Conservation (phyloP, 495 filamentous ascomycete species). For the Ramalina intermedia region DNA sequence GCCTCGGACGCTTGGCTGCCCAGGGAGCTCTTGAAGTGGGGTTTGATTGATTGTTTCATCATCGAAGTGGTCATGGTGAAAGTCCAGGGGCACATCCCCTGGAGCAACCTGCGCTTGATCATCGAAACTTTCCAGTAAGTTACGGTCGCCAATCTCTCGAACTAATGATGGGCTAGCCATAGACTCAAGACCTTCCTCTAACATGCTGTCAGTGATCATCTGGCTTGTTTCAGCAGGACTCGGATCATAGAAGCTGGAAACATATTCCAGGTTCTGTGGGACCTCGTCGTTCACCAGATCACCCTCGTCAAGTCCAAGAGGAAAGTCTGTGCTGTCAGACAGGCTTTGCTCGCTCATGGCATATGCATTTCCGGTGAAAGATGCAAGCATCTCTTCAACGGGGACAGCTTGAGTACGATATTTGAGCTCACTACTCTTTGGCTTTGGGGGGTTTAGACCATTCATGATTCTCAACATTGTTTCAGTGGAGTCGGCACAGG, state of each 20-base stretch:
- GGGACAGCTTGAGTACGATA: constrained; percentile 81
- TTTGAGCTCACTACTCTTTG: constrained; percentile 64
- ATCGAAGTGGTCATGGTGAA: constrained; percentile 73
- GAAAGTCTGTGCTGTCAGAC: constrained; percentile 1
- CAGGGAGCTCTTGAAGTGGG: too few relatives aligned
- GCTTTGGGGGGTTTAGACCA: constrained; percentile 66
- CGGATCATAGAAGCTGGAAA: constrained; percentile 47
- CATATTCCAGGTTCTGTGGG: constrained; percentile 38
- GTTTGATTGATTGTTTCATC: constrained; percentile 29
- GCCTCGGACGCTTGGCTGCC: too few relatives aligned
- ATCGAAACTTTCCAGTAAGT: constrained; percentile 49
- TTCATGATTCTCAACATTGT: constrained; percentile 72
- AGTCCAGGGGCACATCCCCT: constrained; percentile 39
- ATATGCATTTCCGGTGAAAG: constrained; percentile 76
- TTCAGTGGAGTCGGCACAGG: constrained; percentile 93
- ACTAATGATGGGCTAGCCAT: constrained; percentile 22
- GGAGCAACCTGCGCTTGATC: constrained; percentile 39
- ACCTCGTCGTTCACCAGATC: constrained; percentile 35
- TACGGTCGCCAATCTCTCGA: constrained; percentile 40
- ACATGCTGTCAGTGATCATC: constrained; percentile 32
- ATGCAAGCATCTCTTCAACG: constrained; percentile 75
- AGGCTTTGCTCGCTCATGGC: constrained; percentile 17
- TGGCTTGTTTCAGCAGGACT: constrained; percentile 23
- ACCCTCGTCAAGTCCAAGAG: constrained; percentile 15
- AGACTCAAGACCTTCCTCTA: constrained; percentile 28